A percentile compares a stretch with the other conserved stretches of the same genome.
These are phyloP conservation scores for Arabidopsis hybrid DNA, from an alignment of 441 rosid genomes.

Conservation along the genomic window DNA sequence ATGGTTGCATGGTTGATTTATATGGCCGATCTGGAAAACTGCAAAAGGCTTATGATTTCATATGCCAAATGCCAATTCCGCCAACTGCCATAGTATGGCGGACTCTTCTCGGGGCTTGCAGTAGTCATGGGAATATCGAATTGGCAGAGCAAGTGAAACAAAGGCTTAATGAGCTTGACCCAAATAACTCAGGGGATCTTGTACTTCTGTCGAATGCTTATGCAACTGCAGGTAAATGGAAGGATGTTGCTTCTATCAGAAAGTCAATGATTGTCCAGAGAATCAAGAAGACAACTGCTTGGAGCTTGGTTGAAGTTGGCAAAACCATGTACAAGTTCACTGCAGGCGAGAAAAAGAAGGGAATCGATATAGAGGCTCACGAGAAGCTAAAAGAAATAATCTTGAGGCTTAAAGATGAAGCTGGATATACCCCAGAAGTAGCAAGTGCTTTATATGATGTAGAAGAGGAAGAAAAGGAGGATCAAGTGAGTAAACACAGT, in stretches of 20 bases:
- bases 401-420: slow-evolving; percentile 65
- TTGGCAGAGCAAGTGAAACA: slow-evolving; percentile 67
- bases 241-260: slow-evolving; percentile 66
- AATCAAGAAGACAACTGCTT: slow-evolving; percentile 76
- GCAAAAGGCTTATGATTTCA: slow-evolving; percentile 67
- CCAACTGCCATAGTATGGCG: slow-evolving; percentile 77
- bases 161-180: slow-evolving; percentile 66
- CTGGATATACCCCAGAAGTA: slow-evolving; percentile 71
- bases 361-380: slow-evolving; percentile 59
- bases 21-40: slow-evolving; percentile 82
- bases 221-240: slow-evolving; percentile 83
- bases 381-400: slow-evolving; percentile 71
- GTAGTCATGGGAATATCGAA: slow-evolving; percentile 73
- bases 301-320: slow-evolving; percentile 83
- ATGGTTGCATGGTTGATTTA: slow-evolving; percentile 90
- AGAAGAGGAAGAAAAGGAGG: slow-evolving; percentile 86
- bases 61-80: slow-evolving; percentile 64
- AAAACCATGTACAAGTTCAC: slow-evolving; percentile 64
- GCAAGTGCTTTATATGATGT: slow-evolving; percentile 70
- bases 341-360: slow-evolving; percentile 60
- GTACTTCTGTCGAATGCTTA: slow-evolving; percentile 76
- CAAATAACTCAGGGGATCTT: slow-evolving; percentile 63
- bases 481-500: slow-evolving; percentile 64
- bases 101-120: slow-evolving; percentile 89
- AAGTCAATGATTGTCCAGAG: slow-evolving; percentile 64